A percentile compares a stretch with the other conserved stretches of the same genome.
phyloP scores from a whole-genome alignment of 2,329 filamentous ascomycete species.

The Akanthomyces uredinophilus region DNA sequence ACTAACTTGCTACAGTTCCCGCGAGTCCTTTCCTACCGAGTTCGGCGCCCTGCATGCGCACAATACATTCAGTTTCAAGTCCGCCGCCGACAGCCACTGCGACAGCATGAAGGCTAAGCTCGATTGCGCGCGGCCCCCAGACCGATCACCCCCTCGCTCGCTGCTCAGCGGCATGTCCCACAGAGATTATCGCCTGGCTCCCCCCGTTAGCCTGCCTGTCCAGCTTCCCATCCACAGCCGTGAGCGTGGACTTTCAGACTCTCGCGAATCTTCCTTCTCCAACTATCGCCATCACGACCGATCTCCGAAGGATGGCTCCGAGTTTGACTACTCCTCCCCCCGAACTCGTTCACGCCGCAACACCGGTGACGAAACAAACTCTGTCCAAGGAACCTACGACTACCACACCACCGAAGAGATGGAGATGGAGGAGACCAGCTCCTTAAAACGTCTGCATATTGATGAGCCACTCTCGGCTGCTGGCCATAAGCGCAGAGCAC shows the following conservation, averaged over 20 bases:
- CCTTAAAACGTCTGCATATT: constrained; percentile 45
- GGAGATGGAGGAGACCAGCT: constrained; percentile 48
- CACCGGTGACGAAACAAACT: constrained; percentile 49
- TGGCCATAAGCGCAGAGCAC: constrained; percentile 52
- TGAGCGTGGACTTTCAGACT: constrained; percentile 34
- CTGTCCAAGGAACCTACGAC: constrained; percentile 41
- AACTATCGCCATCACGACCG: constrained; percentile 40
- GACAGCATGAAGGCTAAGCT: constrained; percentile 51
- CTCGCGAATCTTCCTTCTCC: constrained; percentile 42
- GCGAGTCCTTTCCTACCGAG: constrained; percentile 36
- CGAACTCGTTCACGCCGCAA: constrained; percentile 41
- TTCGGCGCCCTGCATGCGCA: constrained; percentile 43
- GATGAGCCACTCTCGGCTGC: constrained; percentile 39
- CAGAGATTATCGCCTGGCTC: constrained; percentile 38
- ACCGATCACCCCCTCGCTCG: constrained; percentile 42
- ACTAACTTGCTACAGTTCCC: constrained; percentile 27
- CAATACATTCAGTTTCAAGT: constrained; percentile 43
- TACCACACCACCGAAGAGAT: constrained; percentile 36
- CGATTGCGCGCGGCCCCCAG: constrained; percentile 41
- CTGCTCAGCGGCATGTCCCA: constrained; percentile 34
- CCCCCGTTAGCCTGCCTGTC: constrained; percentile 34
- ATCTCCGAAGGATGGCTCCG: constrained; percentile 39
- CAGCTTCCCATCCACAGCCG: constrained; percentile 39
- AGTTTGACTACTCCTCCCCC: constrained; percentile 46
- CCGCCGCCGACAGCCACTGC: constrained; percentile 43